Base-by-base conservation (phyloP, 2,329 filamentous ascomycete species). In the Colletotrichum tropicicola region DNA sequence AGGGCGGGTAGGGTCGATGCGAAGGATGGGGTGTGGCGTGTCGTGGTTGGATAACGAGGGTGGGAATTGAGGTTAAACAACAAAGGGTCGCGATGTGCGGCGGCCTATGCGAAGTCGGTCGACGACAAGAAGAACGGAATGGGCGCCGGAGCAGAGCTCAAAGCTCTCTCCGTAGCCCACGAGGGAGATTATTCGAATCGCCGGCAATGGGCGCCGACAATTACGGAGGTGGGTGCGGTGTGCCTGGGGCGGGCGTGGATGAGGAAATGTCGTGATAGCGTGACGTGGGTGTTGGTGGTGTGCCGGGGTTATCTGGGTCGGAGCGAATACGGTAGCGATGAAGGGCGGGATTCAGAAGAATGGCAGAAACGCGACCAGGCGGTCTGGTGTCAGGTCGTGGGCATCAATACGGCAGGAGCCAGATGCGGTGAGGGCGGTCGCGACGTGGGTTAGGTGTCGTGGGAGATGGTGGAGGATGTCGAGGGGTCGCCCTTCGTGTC, bases 151-250 rank as follows among this genome's bases (percentile, higher is more conserved):
- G 70, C 54, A 71, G 70, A 71, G 70, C 70, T 51, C 65, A 62
- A 67, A 68, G 70, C 70, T 66, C 70, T 69, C 70, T 70, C 70
- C 70, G 56, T 59, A 54, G 70, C 70, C 68, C 59, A 68, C 54
- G 35, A 62, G 25, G 41, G 55, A 44, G n/a, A 39, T 19, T 23
- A 45, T 66, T 57, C 52, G 39, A 58, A 27, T 41, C 35, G 56
- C 28, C 56, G 49, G 44, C 61, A 55, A 51, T 60, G 27, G 19
- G 49, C 61, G 56, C 61, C 61, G 61, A 66, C 52, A 35, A 57
- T n/a, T 32, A 48, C 39, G 21, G 19, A 15, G 8, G 41, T 21
- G 8, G 17, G 35, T 51, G 41, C 9, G 27, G n/a, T 12, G 41
- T 54, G 35, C 25, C 25, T 27, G 28, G 6, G 48, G 37, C 30